These are phyloP conservation scores for Salvia splendens DNA, from an alignment of 257 asterid species.

Conservation along the genomic window DNA sequence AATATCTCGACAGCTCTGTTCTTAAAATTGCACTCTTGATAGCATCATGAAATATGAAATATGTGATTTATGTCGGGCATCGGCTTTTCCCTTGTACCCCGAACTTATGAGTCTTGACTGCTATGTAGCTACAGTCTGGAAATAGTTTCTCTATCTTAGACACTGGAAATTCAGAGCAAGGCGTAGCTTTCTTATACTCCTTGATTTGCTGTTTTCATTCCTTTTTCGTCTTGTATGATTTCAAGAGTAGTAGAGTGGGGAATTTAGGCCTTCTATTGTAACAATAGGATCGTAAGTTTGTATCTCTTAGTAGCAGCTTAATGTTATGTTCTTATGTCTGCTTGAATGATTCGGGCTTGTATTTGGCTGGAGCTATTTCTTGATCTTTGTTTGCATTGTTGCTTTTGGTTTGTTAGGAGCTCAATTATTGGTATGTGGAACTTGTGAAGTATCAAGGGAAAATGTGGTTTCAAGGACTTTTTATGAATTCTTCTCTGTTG, in stretches of 20 bases:
- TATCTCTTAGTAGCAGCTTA: background rate
- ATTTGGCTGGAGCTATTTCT: conserved; percentile 10
- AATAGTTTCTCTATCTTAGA: conserved; percentile 16
- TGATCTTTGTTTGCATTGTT: conserved; percentile 1
- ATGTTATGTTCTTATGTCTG: background rate
- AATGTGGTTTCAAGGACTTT: background rate
- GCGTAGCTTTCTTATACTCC: background rate
- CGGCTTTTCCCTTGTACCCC: conserved; percentile 11
- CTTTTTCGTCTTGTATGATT: background rate
- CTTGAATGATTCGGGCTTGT: background rate
- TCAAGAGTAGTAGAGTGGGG: background rate
- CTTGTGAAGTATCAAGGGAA: background rate
- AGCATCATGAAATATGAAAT: background rate
- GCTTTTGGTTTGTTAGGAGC: conserved; percentile 8
- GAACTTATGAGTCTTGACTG: background rate
- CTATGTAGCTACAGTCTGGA: background rate
- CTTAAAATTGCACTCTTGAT: conserved; percentile 13
- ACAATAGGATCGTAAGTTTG: background rate
- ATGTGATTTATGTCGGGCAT: background rate
- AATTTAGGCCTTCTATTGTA: background rate
- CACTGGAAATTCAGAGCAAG: conserved; percentile 5
- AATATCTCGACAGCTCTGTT: background rate
- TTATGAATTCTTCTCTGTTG: background rate
- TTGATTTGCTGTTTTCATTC: background rate
- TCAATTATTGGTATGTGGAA: background rate